phyloP scores from a whole-genome alignment of 1,284 basidiomycete genomes.

The Caloboletus inedulis region DNA sequence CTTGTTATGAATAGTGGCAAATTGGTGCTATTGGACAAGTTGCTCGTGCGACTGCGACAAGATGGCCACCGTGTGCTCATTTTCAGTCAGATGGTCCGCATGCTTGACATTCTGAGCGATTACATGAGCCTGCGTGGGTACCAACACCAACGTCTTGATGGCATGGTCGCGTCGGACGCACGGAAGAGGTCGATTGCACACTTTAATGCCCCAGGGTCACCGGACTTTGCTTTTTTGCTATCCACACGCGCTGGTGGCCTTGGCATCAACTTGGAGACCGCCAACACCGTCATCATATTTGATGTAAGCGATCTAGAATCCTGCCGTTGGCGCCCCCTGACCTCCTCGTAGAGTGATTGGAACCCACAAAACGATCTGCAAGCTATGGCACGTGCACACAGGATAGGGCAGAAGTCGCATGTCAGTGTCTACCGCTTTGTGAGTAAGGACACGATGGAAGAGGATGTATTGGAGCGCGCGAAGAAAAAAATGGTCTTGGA shows the following conservation, averaged over 20 bases:
- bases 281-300: slow-evolving; percentile 98
- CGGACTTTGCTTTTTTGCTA: slow-evolving; percentile 95
- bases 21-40: slow-evolving; percentile 94
- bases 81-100: slow-evolving; percentile 99
- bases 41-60: slow-evolving; percentile 83
- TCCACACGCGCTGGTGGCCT: slow-evolving; percentile 97
- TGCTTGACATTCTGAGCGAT: slow-evolving; percentile 98
- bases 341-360: slow-evolving; percentile 72
- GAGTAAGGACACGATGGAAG: slow-evolving; percentile 99
- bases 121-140: slow-evolving; percentile 92
- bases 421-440: slow-evolving; percentile 98
- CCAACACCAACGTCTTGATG: slow-evolving; percentile 95
- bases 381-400: slow-evolving; percentile 97
- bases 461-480: slow-evolving; percentile 96
- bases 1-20: slow-evolving; percentile 98
- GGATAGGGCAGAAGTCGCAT: slow-evolving; percentile 96
- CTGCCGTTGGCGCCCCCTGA: slow-evolving; percentile 18
- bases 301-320: slow-evolving; percentile 61
- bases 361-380: slow-evolving; percentile 99
- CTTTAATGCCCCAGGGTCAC: slow-evolving; percentile 91
- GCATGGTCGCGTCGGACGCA: slow-evolving; percentile 89
- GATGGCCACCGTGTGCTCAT: slow-evolving; percentile 97
- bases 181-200: slow-evolving; percentile 95
- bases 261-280: slow-evolving; percentile 98
- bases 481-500: slow-evolving; percentile 99